Evolutionary conservation across 108 stramenopile genomes (phyloP), one percentile per base, ranked within the genome.

Genomic region (Cyclotella cryptica): DNA sequence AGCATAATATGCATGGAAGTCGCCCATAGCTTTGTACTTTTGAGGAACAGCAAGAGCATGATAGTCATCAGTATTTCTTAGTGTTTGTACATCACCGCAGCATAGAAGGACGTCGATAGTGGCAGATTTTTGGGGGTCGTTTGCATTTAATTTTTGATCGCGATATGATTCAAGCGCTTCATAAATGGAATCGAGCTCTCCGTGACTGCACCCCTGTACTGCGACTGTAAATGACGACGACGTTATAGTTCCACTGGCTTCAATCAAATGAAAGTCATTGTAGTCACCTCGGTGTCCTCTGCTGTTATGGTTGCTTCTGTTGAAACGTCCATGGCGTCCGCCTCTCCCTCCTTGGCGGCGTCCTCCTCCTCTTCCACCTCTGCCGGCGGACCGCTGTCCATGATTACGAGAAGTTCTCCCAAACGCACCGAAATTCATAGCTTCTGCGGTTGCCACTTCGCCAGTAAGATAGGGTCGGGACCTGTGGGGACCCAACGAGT

Each of bases 201-300:
- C 99, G 80, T 99, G 99, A 70, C 96, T 94, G 84, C 99, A 99
- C 51, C 99, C 99, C 77, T 99, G 97, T 42, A 99, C 93, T 8
- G 96, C 98, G 57, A 99, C 90, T 40, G 76, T 80, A 10, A 95
- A 84, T 2, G 83, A 84, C 14, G 79, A 65, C 0, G 77, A 77
- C 2, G 83, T 53, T 10, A 74, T 65, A 44, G 64, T 39, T 10
- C 82, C 82, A 28, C 57, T 72, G 35, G 57, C 29, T 62, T 72
- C 82, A 39, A 83, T 83, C 45, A 54, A 64, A 54, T 83, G 82
- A n/a, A 69, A 4, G 60, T 71, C 11, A 41, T 71, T 27, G 40
- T 12, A 18, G 29, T 24, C 10, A 11, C 41, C 15, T 14, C 21
- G 28, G 41, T 44, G 3, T 15, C 44, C 73, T 1, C 40, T 24